Evolutionary conservation across 441 rosid genomes (phyloP).

Genomic region (Croton setiger): DNA sequence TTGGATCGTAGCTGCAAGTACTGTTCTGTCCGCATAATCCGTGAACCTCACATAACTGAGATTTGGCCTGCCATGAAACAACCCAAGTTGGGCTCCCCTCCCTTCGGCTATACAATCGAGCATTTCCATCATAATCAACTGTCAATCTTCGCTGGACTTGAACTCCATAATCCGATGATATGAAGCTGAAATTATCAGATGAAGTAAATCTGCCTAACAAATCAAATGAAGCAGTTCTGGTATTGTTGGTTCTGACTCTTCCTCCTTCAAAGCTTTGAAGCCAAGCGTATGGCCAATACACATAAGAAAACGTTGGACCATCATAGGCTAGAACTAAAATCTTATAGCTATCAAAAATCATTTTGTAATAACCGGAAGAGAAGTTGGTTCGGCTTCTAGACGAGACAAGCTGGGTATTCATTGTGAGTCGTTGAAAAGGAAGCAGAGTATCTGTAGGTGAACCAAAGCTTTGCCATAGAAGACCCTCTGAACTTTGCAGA

Average conservation of each 20-base stretch:
- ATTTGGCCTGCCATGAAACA: constrained; percentile 29
- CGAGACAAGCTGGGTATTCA: constrained; percentile 16
- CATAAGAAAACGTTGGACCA: constrained; percentile 19
- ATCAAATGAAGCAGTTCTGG: not conserved
- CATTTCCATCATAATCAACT: constrained; percentile 34
- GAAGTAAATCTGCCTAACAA: not conserved
- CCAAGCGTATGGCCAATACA: constrained; percentile 32
- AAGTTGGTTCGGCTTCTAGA: constrained; percentile 12
- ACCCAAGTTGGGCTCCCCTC: constrained; percentile 14
- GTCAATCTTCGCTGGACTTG: not conserved
- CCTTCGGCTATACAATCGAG: constrained; percentile 28
- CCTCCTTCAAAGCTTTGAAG: not conserved
- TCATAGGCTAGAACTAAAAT: constrained; percentile 27
- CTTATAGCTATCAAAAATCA: constrained; percentile 28
- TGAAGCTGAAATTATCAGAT: constrained; percentile 8
- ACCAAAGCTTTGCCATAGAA: constrained; percentile 30
- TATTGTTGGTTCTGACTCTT: constrained; percentile 8
- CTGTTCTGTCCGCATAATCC: constrained; percentile 37
- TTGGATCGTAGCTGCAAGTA: constrained; percentile 22
- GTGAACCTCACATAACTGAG: constrained; percentile 23
- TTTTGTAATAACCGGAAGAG: constrained; percentile 29
- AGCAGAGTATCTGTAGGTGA: constrained; percentile 28
- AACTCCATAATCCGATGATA: not conserved
- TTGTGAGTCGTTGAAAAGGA: constrained; percentile 20
- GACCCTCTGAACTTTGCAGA: too few relatives aligned